Percentiles rank a stretch among this genome's conserved stretches.
Conservation (phyloP, 2,329 filamentous ascomycete genomes). For the Alternaria triticina region DNA sequence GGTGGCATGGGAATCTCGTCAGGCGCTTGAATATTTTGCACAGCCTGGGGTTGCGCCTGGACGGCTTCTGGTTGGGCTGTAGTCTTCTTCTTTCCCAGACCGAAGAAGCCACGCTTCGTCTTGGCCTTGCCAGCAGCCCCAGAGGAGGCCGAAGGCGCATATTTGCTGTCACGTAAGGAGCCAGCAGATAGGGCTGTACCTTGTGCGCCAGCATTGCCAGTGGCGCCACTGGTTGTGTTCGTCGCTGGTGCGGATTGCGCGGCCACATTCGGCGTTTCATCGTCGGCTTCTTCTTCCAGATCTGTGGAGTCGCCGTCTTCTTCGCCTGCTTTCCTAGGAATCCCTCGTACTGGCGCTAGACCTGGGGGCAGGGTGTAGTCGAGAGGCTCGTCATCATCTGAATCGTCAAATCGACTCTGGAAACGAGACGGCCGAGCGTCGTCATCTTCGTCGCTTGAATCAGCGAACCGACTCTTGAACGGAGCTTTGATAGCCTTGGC, state of each 20-base stretch:
- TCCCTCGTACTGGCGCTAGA: slow-evolving; percentile 64
- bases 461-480: slow-evolving; percentile 64
- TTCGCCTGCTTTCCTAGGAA: slow-evolving; percentile 60
- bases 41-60: slow-evolving; percentile 40
- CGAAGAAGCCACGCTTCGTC: slow-evolving; percentile 52
- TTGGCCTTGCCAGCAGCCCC: slow-evolving; percentile 45
- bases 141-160: slow-evolving; percentile 37
- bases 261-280: slow-evolving; percentile 20
- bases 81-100: slow-evolving; percentile 68
- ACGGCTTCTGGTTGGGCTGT: slow-evolving; percentile 34
- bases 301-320: slow-evolving; percentile 65
- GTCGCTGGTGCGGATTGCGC: slow-evolving; percentile 23
- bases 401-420: slow-evolving; percentile 57
- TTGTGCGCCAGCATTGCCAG: slow-evolving; percentile 24
- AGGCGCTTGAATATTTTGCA: slow-evolving; percentile 38
- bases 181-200: slow-evolving; percentile 44
- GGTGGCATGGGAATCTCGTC: slow-evolving; percentile 40
- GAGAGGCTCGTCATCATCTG: slow-evolving; percentile 62
- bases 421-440: slow-evolving; percentile 45
- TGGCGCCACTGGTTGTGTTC: slow-evolving; percentile 18
- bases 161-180: slow-evolving; percentile 49
- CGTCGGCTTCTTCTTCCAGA: slow-evolving; percentile 53
- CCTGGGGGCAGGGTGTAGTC: slow-evolving; percentile 49
- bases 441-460: slow-evolving; percentile 69
- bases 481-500: slow-evolving; percentile 25